Evolutionary conservation across 2,329 filamentous ascomycete genomes (phyloP).

Genomic region (Pseudohalonectria lignicola): DNA sequence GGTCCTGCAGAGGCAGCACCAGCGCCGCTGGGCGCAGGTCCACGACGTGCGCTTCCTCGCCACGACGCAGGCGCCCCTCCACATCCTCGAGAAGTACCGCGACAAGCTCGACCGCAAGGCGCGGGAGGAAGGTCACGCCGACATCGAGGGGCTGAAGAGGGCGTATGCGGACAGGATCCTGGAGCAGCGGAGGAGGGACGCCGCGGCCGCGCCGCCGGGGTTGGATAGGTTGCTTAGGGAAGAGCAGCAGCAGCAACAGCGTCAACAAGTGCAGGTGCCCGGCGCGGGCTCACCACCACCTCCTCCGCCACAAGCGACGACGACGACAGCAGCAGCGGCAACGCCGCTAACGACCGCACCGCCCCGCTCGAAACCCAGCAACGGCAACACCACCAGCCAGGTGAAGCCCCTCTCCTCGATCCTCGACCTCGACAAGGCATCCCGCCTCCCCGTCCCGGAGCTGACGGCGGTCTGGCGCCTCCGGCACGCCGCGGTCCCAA

Average conservation of each 20-base stretch:
- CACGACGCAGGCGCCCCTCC: constrained; percentile 48
- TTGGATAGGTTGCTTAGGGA: constrained; percentile 3
- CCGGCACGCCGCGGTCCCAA: constrained; percentile 61
- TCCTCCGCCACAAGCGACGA: neutral
- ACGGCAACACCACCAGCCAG: constrained; percentile 6
- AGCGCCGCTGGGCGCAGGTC: constrained; percentile 83
- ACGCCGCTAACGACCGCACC: constrained; percentile 12
- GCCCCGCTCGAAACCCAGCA: constrained; percentile 14
- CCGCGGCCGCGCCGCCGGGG: constrained; percentile 28
- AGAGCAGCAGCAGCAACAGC: neutral
- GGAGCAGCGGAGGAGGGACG: constrained; percentile 55
- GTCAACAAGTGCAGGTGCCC: neutral
- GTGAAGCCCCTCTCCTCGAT: constrained; percentile 38
- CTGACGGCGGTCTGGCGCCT: constrained; percentile 85
- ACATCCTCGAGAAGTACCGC: constrained; percentile 74
- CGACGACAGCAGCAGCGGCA: neutral
- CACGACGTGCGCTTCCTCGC: constrained; percentile 86
- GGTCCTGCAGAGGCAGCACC: no score
- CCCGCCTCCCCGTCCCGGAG: constrained; percentile 64
- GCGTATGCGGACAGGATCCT: constrained; percentile 80
- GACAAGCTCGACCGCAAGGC: constrained; percentile 79
- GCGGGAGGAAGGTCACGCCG: constrained; percentile 55
- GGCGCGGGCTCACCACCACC: neutral
- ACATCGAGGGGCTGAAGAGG: constrained; percentile 66
- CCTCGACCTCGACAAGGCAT: constrained; percentile 71